phyloP scores from a whole-genome alignment of 306 rosid genomes.

The Fragaria vesca region DNA sequence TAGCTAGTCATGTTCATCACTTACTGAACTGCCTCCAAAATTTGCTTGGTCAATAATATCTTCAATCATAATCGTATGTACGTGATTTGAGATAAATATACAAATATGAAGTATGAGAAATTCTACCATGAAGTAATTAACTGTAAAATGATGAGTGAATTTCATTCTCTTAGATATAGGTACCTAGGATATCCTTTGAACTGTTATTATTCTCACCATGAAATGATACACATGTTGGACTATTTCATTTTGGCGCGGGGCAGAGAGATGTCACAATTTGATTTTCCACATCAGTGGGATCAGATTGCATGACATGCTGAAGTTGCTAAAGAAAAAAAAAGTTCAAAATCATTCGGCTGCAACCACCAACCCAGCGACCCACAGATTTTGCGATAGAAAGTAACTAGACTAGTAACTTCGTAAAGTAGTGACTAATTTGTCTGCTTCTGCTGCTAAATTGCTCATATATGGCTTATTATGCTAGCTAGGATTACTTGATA shows the following conservation, averaged over 20 bases:
- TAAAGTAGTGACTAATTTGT: not conserved
- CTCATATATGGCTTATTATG: not conserved
- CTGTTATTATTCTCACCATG: not conserved
- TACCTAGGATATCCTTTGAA: no score
- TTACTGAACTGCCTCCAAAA: not conserved
- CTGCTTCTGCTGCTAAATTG: not conserved
- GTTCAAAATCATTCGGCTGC: constrained; percentile 12
- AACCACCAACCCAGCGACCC: not conserved
- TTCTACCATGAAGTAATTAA: no score
- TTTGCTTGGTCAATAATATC: not conserved
- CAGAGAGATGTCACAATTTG: constrained; percentile 10
- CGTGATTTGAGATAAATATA: no score
- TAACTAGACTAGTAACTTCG: not conserved
- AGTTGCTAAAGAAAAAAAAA: not conserved
- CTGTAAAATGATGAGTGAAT: no score
- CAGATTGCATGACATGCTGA: constrained; percentile 11
- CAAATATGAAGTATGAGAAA: no score
- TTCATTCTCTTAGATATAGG: no score
- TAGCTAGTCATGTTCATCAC: no score
- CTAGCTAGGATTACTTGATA: not conserved
- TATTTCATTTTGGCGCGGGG: not conserved
- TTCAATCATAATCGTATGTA: not conserved
- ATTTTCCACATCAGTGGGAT: constrained; percentile 19
- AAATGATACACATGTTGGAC: not conserved
- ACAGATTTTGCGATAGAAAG: constrained; percentile 2